Percentiles rank a stretch among this genome's conserved stretches.
These are phyloP conservation scores for Fusarium musae DNA, from an alignment of 2,329 filamentous ascomycete species.

Conservation along the genomic window DNA sequence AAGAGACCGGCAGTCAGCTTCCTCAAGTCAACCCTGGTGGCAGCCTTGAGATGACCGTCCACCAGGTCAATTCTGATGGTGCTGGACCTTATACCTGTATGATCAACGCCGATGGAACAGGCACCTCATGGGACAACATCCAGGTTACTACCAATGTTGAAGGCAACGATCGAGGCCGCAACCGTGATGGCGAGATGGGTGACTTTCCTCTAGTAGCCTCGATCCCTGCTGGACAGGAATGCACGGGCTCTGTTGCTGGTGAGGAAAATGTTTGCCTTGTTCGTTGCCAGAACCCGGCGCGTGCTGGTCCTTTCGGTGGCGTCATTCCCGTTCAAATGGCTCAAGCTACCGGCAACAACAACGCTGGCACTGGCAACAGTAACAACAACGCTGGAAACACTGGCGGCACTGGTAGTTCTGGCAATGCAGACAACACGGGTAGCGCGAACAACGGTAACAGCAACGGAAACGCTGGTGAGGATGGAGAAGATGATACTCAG, in stretches of 20 bases:
- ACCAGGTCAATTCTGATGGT: slow-evolving; percentile 41
- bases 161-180: slow-evolving; percentile 8
- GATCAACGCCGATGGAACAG: slow-evolving; percentile 69
- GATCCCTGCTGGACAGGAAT: slow-evolving; percentile 1
- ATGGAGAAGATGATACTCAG: neutral
- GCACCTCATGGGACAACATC: slow-evolving; percentile 4
- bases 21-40: slow-evolving; percentile 70
- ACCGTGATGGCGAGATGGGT: slow-evolving; percentile 3
- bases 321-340: slow-evolving; percentile 13
- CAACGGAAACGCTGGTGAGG: neutral
- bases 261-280: slow-evolving; percentile 17
- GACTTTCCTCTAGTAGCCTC: slow-evolving; percentile 9
- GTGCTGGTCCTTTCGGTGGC: slow-evolving; percentile 15
- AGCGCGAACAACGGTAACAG: neutral
- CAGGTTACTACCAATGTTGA: neutral
- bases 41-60: slow-evolving; percentile 67
- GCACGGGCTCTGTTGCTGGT: slow-evolving; percentile 7
- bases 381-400: neutral
- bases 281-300: slow-evolving; percentile 14
- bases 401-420: too few species aligned
- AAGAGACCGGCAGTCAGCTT: slow-evolving; percentile 64
- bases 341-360: neutral
- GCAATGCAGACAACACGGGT: neutral
- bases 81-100: slow-evolving; percentile 70
- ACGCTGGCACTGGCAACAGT: neutral